Conservation (phyloP, 208 protist species). For the Leishmania arabica region DNA sequence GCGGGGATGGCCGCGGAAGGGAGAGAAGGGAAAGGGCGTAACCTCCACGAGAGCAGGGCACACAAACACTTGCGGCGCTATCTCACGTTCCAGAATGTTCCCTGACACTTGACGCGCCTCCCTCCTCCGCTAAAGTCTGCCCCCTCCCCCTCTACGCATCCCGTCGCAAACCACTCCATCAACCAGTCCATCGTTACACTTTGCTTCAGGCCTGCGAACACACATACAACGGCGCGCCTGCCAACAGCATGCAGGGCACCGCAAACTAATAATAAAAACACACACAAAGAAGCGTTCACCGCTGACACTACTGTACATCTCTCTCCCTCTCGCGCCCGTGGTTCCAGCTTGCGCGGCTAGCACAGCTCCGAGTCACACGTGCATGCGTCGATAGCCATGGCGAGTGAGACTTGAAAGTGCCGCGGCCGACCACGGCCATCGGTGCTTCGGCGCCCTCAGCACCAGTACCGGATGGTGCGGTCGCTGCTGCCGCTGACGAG, state of each 20-base stretch:
- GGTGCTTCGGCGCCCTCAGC: slow-evolving; percentile 25
- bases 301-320: slow-evolving; percentile 4
- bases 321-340: background rate
- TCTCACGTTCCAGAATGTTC: background rate
- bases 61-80: background rate
- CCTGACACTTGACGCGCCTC: background rate
- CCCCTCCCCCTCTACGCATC: background rate
- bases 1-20: background rate
- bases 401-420: background rate
- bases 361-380: background rate
- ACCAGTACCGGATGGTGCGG: slow-evolving; percentile 86
- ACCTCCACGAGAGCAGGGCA: background rate
- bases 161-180: too few species aligned
- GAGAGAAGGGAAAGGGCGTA: background rate
- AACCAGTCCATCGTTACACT: background rate
- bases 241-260: background rate
- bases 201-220: background rate
- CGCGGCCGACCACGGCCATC: background rate
- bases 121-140: background rate
- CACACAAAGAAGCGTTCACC: background rate
- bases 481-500: slow-evolving; percentile 87
- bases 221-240: background rate
- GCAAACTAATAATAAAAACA: background rate
- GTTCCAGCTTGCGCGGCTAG: background rate
- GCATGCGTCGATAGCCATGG: background rate